Evolutionary conservation across 202 grass and related monocot species (phyloP).

Genomic region (Miscanthus sacchariflorus): DNA sequence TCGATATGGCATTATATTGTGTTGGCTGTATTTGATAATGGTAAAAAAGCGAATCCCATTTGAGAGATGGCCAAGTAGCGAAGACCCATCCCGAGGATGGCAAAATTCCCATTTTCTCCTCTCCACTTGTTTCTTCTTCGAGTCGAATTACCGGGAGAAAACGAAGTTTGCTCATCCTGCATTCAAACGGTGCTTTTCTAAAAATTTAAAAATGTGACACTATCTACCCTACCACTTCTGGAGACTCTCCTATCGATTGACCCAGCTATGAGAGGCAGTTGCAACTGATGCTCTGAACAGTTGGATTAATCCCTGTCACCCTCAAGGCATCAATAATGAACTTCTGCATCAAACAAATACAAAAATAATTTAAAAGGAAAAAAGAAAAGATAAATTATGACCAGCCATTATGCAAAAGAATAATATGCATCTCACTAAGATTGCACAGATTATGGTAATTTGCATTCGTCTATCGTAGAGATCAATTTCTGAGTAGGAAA

Average conservation of each 20-base stretch:
- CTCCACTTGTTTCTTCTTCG: no score
- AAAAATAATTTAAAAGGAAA: no score
- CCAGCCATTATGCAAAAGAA: not conserved
- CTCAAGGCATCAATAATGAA: slow-evolving; percentile 13
- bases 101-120: no score
- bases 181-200: slow-evolving; percentile 84
- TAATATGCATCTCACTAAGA: not conserved
- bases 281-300: slow-evolving; percentile 91
- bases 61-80: no score
- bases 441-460: not conserved
- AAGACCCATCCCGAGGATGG: no score
- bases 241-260: slow-evolving; percentile 86
- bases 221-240: slow-evolving; percentile 71
- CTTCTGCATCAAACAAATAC: not conserved
- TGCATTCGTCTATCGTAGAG: not conserved
- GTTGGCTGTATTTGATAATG: no score
- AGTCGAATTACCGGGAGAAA: slow-evolving; percentile 73
- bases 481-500: slow-evolving; percentile 7
- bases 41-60: no score
- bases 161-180: slow-evolving; percentile 70
- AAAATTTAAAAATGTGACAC: slow-evolving; percentile 71
- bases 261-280: slow-evolving; percentile 78
- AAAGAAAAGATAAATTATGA: not conserved
- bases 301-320: slow-evolving; percentile 60
- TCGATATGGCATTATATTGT: no score